A percentile compares a stretch with the other conserved stretches of the same genome.
Evolutionary conservation across 1,284 basidiomycete genomes (phyloP).

Genomic region (Puccinia hordei): DNA sequence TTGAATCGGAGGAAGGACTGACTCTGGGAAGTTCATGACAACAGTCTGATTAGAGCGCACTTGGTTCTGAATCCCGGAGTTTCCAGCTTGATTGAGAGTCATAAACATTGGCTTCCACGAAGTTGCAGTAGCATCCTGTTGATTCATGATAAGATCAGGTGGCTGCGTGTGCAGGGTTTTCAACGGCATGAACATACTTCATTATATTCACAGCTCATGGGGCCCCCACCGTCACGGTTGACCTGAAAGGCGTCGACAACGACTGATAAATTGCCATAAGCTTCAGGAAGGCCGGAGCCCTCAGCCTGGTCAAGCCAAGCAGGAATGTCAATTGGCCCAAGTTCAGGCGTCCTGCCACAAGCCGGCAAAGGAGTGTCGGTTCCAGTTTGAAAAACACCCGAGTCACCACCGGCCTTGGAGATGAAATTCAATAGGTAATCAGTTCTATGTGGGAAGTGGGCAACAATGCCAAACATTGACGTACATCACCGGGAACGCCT

Average conservation of each 20-base stretch:
- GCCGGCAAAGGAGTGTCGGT: slow-evolving; percentile 32
- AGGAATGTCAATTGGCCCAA: slow-evolving; percentile 24
- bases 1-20: background rate
- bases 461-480: background rate
- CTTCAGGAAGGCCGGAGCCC: slow-evolving; percentile 24
- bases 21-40: slow-evolving; percentile 35
- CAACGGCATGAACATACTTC: background rate
- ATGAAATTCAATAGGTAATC: background rate
- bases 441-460: background rate
- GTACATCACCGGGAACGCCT: slow-evolving; percentile 32
- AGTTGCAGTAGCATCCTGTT: slow-evolving; percentile 35
- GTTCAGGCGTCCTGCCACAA: slow-evolving; percentile 35
- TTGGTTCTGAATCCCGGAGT: slow-evolving; percentile 8
- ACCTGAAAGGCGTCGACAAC: slow-evolving; percentile 37
- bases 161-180: too few relatives aligned
- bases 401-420: slow-evolving; percentile 42
- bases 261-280: slow-evolving; percentile 26
- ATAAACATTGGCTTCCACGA: slow-evolving; percentile 45
- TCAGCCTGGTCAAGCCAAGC: slow-evolving; percentile 45
- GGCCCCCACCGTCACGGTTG: slow-evolving; percentile 42
- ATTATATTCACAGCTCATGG: slow-evolving; percentile 44
- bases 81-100: slow-evolving; percentile 36
- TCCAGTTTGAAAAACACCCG: slow-evolving; percentile 46
- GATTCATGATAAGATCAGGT: background rate
- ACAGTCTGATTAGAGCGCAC: slow-evolving; percentile 27